A percentile compares a stretch with the other conserved stretches of the same genome.
These are phyloP conservation scores for Nephelium lappaceum DNA, from an alignment of 345 rosid species.

Conservation along the genomic window DNA sequence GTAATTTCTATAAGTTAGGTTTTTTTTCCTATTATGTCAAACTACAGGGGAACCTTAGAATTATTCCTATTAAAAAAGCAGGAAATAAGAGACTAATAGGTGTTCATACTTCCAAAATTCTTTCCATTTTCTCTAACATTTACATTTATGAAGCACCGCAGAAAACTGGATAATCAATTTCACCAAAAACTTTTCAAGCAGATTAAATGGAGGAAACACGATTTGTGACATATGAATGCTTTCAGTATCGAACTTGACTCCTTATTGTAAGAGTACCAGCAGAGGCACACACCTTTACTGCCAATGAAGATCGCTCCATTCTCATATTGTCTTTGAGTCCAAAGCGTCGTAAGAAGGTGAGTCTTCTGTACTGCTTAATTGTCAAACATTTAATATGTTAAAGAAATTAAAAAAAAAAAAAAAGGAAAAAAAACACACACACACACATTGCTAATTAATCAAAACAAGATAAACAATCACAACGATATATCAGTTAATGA, in stretches of 20 bases:
- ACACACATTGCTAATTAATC: slow-evolving; percentile 13
- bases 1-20: too few species aligned
- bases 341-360: slow-evolving; percentile 58
- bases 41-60: too few species aligned
- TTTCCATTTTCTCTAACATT: slow-evolving; percentile 5
- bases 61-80: too few species aligned
- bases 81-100: background rate
- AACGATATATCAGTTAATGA: background rate
- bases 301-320: slow-evolving; percentile 50
- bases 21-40: too few species aligned
- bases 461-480: slow-evolving; percentile 5
- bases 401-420: too few species aligned
- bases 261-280: background rate
- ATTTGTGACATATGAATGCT: background rate
- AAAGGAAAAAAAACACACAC: too few species aligned
- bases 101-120: background rate
- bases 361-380: slow-evolving; percentile 51
- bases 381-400: slow-evolving; percentile 11
- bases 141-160: too few species aligned
- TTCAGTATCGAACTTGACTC: background rate
- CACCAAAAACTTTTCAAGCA: background rate
- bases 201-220: background rate
- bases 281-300: slow-evolving; percentile 57
- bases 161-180: background rate
- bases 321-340: slow-evolving; percentile 65